A percentile compares a stretch with the other conserved stretches of the same genome.
phyloP scores from a whole-genome alignment of 2,329 filamentous ascomycete genomes.

The Botryotinia narcissicola region DNA sequence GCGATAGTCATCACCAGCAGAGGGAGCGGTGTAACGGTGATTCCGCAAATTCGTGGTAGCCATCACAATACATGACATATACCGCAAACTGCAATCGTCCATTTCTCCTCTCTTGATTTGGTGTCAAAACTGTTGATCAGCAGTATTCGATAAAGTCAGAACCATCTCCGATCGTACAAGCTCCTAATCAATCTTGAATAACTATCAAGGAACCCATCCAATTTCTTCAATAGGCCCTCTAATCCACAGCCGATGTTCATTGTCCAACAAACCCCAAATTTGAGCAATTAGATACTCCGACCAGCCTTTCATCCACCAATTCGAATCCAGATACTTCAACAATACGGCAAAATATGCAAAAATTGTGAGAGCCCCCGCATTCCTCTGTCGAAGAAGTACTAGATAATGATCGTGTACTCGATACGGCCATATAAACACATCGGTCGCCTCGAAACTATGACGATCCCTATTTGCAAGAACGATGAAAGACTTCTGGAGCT shows the following conservation, averaged over 20 bases:
- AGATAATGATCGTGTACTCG: conserved; percentile 41
- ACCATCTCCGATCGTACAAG: background rate
- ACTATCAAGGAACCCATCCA: conserved; percentile 32
- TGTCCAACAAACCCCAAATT: conserved; percentile 40
- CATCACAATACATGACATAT: background rate
- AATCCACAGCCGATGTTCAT: conserved; percentile 42
- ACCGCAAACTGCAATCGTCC: background rate
- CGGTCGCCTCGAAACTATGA: conserved; percentile 39
- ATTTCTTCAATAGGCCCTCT: conserved; percentile 38
- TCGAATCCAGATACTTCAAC: conserved; percentile 37
- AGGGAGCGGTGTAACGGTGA: background rate
- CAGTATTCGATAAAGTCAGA: background rate
- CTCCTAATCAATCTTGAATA: no score
- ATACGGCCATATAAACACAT: conserved; percentile 45
- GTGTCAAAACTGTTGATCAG: background rate
- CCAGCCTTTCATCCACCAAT: conserved; percentile 44
- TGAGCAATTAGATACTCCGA: conserved; percentile 38
- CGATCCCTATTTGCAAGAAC: conserved; percentile 28
- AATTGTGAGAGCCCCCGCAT: conserved; percentile 40
- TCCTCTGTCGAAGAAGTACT: conserved; percentile 39
- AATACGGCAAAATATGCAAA: conserved; percentile 41
- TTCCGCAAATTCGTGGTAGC: background rate
- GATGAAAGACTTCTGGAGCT: conserved; percentile 39
- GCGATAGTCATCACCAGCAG: background rate
- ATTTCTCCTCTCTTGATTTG: background rate